Conservation (phyloP, 2,329 filamentous ascomycete species). For the Spiromastix sp. region DNA sequence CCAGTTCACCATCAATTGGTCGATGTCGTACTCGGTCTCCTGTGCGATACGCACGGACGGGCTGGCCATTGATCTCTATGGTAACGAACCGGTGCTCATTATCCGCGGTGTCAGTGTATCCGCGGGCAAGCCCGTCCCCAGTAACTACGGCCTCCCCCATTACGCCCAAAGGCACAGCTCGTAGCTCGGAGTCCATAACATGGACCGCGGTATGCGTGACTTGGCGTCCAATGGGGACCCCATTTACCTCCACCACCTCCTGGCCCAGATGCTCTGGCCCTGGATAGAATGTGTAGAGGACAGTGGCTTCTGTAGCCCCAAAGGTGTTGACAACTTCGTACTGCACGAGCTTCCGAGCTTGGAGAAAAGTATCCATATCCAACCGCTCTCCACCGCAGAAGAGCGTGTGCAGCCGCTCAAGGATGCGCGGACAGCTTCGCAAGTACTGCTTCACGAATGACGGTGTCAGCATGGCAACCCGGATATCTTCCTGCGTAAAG, state of each 20-base stretch:
- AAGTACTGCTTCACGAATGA: no score
- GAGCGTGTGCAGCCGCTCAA: not conserved
- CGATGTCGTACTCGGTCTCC: slow-evolving; percentile 1
- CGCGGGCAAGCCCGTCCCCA: slow-evolving; percentile 68
- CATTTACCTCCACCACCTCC: slow-evolving; percentile 74
- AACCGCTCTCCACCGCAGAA: not conserved
- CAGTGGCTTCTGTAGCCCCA: slow-evolving; percentile 37
- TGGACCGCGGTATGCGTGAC: slow-evolving; percentile 80
- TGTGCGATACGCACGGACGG: slow-evolving; percentile 43
- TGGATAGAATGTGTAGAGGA: slow-evolving; percentile 78
- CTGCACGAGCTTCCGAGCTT: not conserved
- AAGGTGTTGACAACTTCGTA: slow-evolving; percentile 18
- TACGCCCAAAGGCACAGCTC: slow-evolving; percentile 63
- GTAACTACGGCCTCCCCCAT: slow-evolving; percentile 87
- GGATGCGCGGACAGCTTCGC: no score
- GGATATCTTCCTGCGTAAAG: no score
- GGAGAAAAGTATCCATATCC: not conserved
- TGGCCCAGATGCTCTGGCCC: slow-evolving; percentile 63
- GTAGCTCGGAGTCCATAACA: slow-evolving; percentile 57
- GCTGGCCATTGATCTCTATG: slow-evolving; percentile 45
- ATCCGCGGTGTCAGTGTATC: slow-evolving; percentile 62
- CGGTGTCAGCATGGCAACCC: no score
- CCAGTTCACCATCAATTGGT: not conserved
- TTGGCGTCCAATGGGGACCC: slow-evolving; percentile 73
- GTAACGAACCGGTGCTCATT: no score